Percentiles rank a stretch among this genome's conserved stretches.
Conservation (phyloP, 257 asterid genomes). For the Forsythia viridissima region DNA sequence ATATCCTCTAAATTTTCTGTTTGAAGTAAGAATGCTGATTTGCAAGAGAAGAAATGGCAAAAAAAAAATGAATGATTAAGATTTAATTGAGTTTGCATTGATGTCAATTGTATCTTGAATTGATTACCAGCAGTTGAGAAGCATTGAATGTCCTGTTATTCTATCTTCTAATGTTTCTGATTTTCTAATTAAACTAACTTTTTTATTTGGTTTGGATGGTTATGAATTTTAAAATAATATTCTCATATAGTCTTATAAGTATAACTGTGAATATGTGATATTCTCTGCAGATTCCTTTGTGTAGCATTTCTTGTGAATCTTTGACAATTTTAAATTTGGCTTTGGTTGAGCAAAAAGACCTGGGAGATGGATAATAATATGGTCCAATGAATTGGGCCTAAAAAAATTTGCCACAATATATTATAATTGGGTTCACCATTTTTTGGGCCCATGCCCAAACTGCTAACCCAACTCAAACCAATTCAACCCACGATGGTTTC, state of each 20-base stretch:
- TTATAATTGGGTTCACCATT: too few species aligned
- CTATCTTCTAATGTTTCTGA: neutral
- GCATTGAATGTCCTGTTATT: neutral
- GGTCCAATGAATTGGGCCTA: too few species aligned
- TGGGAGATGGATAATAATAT: neutral
- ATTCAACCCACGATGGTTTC: too few species aligned
- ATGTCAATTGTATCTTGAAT: neutral
- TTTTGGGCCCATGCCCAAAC: too few species aligned
- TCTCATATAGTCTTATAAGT: neutral
- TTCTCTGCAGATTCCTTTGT: neutral
- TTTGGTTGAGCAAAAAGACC: neutral
- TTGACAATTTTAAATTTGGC: neutral
- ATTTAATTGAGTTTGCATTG: too few species aligned
- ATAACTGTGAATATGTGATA: too few species aligned
- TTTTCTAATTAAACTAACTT: neutral
- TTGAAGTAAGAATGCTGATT: too few species aligned
- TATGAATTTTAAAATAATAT: neutral
- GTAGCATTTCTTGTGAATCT: neutral
- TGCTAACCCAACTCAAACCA: too few species aligned
- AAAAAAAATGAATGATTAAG: too few species aligned
- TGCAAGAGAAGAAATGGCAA: too few species aligned
- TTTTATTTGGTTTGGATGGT: neutral
- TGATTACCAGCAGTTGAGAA: neutral
- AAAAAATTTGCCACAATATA: too few species aligned
- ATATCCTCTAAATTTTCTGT: too few species aligned